Evolutionary conservation across 2,329 filamentous ascomycete genomes (phyloP), one percentile per base, ranked within the genome.

Genomic region (Orbilia brochopaga): DNA sequence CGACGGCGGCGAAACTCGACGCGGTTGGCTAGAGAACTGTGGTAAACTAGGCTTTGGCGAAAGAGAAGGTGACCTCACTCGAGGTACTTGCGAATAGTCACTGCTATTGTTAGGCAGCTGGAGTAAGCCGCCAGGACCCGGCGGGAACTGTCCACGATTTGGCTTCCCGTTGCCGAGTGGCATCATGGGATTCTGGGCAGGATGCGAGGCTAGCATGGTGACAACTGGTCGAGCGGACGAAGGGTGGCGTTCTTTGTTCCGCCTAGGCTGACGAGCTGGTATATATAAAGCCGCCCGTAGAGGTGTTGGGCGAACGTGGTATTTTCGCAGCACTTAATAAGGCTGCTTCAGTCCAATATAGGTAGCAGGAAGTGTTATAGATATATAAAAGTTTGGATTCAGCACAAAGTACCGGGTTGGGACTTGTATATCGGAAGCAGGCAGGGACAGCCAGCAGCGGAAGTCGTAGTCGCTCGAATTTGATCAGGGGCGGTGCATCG

Each of bases 21-120:
- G 40, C 21, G 53, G 40, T 27, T 69, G 64, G 27, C 11, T 19
- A n/a, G 59, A 60, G 58, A 57, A 70, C 17, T 59, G 58, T n/a
- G 65, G 48, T 27, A 58, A 58, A 32, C 53, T 42, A 64, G 66
- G 66, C 23, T 70, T 70, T 44, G 66, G 66, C 17, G 66, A 70
- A 27, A 59, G 42, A 44, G 58, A 63, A 40, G 52, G 58, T 17
- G 66, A 70, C 19, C 66, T 63, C 30, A 42, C 46, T 11, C 30
- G 51, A 17, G 58, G 48, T 23, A 61, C 35, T n/a, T 58, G 54
- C 23, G 58, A 21, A 3, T 57, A 53, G 42, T 69, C 65, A 40
- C 52, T 50, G 10, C 35, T 32, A 24, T 58, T 50, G 10, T 48
- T 32, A 24, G 66, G 60, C 40, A 70, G 32, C 21, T 54, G 54